Base-by-base conservation (phyloP, 2,329 filamentous ascomycete species). In the Rhynchosporium graminicola region DNA sequence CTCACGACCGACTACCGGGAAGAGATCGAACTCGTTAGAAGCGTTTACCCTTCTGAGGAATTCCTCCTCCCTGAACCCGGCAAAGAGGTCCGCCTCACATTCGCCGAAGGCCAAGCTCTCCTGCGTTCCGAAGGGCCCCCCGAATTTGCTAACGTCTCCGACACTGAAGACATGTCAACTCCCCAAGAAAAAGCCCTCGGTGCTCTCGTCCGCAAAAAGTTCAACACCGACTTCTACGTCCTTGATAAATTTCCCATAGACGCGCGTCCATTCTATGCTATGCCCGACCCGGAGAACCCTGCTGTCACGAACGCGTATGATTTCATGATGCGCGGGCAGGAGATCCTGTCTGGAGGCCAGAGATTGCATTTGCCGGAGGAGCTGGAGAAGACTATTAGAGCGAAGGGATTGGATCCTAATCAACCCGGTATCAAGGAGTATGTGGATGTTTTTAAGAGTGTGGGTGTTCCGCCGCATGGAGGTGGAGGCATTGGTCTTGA, bases 201-300 rank as follows among this genome's bases (percentile, higher is more conserved):
- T 62, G 87, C 87, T 31, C 82, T 98, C 54, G 86, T 98, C 68
- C 88, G 91, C 62, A 83, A 91, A 71, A 97, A 97, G 79, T 97
- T 89, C 83, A 85, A 89, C 74, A 95, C 92, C 64, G 95, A 99
- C 79, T 98, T 98, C 80, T 98, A 97, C 80, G 88, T 96, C 28
- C 84, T 99, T 66, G 94, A 98, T 81, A 95, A 98, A 78, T 99
- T 97, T 82, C 95, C 95, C 50, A 87, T 95, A 76, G 81, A 82
- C 43, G 91, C 95, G 26, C 86, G 95, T 36, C 94, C 94, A 4
- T 97, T 97, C 78, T 98, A 97, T 78, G 92, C 94, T 65, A 91
- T 94, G 80, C 87, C 90, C 59, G 90, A 90, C 73, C 84, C 85
- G 2, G 79, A 83, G 48, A 84, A 90, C 70, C 81, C 84, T 60